Conservation (phyloP, 2,329 filamentous ascomycete genomes). For the Fusarium neocosmosporiellum region DNA sequence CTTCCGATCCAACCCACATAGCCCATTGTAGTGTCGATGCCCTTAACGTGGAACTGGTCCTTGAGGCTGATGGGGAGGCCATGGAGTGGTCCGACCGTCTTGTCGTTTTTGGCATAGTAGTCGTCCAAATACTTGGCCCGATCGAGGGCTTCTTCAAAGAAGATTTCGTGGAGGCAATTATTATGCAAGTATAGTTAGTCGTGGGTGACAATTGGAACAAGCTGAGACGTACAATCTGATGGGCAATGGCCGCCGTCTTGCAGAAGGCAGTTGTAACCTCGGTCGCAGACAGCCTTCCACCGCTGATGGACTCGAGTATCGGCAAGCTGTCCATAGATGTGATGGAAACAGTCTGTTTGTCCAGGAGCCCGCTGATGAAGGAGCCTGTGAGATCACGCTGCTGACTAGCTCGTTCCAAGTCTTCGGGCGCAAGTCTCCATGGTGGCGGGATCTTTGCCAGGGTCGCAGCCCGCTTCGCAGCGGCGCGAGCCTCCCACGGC, state of each 20-base stretch:
- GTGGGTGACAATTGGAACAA: not conserved
- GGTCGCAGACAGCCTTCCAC: slow-evolving; percentile 30
- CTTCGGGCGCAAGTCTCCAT: slow-evolving; percentile 32
- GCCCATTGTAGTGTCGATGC: slow-evolving; percentile 58
- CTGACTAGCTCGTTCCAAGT: slow-evolving; percentile 19
- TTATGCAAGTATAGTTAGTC: slow-evolving; percentile 2
- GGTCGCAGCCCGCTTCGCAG: slow-evolving; percentile 27
- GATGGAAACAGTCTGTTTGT: slow-evolving; percentile 4
- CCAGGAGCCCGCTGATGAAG: slow-evolving; percentile 37
- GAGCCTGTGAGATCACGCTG: slow-evolving; percentile 27
- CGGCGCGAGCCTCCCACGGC: slow-evolving; percentile 32
- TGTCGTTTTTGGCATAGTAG: slow-evolving; percentile 11
- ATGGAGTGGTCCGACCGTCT: slow-evolving; percentile 33
- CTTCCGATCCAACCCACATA: slow-evolving; percentile 45
- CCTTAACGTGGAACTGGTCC: slow-evolving; percentile 71
- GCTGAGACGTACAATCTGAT: slow-evolving; percentile 61
- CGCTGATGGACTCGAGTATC: not conserved
- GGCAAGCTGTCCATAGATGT: slow-evolving; percentile 13
- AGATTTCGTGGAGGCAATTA: slow-evolving; percentile 33
- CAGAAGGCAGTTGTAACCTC: slow-evolving; percentile 64
- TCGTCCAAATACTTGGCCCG: slow-evolving; percentile 23
- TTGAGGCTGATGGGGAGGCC: slow-evolving; percentile 53
- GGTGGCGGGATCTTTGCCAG: slow-evolving; percentile 27
- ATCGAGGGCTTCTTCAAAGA: slow-evolving; percentile 32
- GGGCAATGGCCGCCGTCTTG: slow-evolving; percentile 61